Evolutionary conservation across 179 eudicot species (phyloP).

Genomic region (Kewa caespitosa): DNA sequence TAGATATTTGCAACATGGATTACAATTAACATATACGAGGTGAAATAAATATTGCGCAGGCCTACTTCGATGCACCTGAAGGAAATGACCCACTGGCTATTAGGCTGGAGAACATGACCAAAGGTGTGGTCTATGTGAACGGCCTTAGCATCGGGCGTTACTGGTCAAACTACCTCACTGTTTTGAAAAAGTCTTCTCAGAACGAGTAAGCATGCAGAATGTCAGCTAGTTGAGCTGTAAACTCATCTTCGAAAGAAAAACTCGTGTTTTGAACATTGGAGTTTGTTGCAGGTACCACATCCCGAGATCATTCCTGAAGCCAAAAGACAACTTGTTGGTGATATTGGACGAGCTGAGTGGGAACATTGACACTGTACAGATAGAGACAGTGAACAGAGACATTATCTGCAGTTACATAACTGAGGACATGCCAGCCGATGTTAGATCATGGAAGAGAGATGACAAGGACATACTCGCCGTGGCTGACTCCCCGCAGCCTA

Average conservation of each 20-base stretch:
- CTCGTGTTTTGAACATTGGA: background rate
- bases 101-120: conserved; percentile 59
- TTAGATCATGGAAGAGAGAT: conserved; percentile 49
- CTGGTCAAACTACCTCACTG: conserved; percentile 64
- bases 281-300: conserved; percentile 63
- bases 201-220: conserved; percentile 52
- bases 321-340: conserved; percentile 62
- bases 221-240: background rate
- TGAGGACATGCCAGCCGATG: conserved; percentile 54
- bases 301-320: conserved; percentile 72
- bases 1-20: too few species aligned
- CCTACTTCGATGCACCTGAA: conserved; percentile 79
- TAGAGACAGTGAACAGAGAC: conserved; percentile 59
- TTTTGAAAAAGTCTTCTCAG: conserved; percentile 63
- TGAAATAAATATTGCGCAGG: conserved; percentile 37
- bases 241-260: background rate
- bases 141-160: conserved; percentile 78
- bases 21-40: too few species aligned
- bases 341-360: conserved; percentile 79
- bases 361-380: conserved; percentile 43
- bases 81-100: conserved; percentile 71
- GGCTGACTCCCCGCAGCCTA: conserved; percentile 33
- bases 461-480: conserved; percentile 23
- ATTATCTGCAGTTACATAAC: conserved; percentile 56
- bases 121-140: conserved; percentile 86